Conservation (phyloP, 805 yeast species). For the Lachancea waltii region DNA sequence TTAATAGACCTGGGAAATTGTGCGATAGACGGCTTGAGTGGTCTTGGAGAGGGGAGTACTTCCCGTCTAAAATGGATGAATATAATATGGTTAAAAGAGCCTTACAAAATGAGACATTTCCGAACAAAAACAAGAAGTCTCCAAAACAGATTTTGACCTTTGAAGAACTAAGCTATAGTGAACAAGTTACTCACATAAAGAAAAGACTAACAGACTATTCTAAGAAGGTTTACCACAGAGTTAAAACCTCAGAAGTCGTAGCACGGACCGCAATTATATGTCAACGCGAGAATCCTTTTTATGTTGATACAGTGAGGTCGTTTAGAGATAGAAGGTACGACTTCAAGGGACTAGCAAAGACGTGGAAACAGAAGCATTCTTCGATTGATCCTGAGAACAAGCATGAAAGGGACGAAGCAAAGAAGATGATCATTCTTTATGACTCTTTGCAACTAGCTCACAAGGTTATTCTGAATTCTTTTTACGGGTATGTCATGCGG, state of each 20-base stretch:
- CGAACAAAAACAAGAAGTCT: slow-evolving; percentile 49
- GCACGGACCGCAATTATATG: slow-evolving; percentile 92
- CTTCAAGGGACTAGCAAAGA: slow-evolving; percentile 86
- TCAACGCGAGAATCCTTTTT: slow-evolving; percentile 96
- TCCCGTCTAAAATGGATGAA: slow-evolving; percentile 86
- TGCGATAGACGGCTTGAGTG: slow-evolving; percentile 91
- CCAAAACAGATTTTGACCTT: slow-evolving; percentile 56
- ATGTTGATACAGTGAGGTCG: slow-evolving; percentile 86
- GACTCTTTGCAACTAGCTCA: slow-evolving; percentile 96
- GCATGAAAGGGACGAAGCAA: slow-evolving; percentile 76
- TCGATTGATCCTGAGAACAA: slow-evolving; percentile 48
- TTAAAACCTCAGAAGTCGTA: slow-evolving; percentile 74
- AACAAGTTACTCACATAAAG: slow-evolving; percentile 70
- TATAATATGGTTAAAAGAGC: slow-evolving; percentile 85
- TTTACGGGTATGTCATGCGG: slow-evolving; percentile 98
- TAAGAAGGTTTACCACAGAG: slow-evolving; percentile 73
- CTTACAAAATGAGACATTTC: slow-evolving; percentile 69
- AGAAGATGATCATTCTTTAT: slow-evolving; percentile 86
- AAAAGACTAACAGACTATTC: slow-evolving; percentile 80
- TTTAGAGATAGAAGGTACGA: slow-evolving; percentile 96
- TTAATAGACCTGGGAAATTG: slow-evolving; percentile 86
- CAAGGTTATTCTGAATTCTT: slow-evolving; percentile 91
- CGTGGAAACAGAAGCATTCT: slow-evolving; percentile 79
- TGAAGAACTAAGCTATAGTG: slow-evolving; percentile 68
- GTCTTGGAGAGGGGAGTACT: slow-evolving; percentile 98